Percentiles rank a stretch among this genome's conserved stretches.
Evolutionary conservation across 495 filamentous ascomycete genomes (phyloP).

Genomic region (Neurospora sp.): DNA sequence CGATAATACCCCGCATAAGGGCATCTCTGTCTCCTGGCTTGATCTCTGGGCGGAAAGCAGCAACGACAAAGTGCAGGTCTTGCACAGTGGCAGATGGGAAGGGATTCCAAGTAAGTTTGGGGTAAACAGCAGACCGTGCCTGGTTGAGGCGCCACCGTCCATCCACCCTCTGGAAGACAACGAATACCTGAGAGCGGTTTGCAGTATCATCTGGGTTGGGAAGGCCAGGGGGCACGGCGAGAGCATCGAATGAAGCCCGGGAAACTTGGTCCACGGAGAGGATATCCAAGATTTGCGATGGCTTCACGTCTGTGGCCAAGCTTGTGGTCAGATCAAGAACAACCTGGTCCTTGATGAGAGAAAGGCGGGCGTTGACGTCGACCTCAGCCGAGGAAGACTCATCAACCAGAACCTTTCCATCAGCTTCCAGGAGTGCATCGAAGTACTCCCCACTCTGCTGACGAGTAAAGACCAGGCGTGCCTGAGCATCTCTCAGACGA

Average conservation of each 20-base stretch:
- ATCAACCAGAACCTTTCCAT: not conserved
- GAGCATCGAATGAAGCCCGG: not conserved
- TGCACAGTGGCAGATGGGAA: not conserved
- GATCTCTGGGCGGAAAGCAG: not conserved
- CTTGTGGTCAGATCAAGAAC: not conserved
- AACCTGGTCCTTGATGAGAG: not conserved
- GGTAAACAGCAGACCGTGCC: not conserved
- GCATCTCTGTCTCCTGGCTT: not conserved
- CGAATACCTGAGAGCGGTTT: not conserved
- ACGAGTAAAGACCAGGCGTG: not conserved
- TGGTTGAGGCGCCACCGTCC: not conserved
- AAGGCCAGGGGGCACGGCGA: not conserved
- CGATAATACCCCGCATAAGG: not conserved
- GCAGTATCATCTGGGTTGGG: not conserved
- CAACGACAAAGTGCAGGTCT: not conserved
- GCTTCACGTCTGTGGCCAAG: not conserved
- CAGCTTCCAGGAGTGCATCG: not conserved
- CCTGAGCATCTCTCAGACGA: not conserved
- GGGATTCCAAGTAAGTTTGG: not conserved
- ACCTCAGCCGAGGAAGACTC: not conserved
- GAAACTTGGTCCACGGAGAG: not conserved
- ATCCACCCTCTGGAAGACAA: not conserved
- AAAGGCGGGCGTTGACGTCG: not conserved
- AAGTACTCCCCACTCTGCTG: not conserved
- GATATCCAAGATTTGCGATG: not conserved